Evolutionary conservation across 441 rosid species (phyloP).

Genomic region (Macaranga tanarius): DNA sequence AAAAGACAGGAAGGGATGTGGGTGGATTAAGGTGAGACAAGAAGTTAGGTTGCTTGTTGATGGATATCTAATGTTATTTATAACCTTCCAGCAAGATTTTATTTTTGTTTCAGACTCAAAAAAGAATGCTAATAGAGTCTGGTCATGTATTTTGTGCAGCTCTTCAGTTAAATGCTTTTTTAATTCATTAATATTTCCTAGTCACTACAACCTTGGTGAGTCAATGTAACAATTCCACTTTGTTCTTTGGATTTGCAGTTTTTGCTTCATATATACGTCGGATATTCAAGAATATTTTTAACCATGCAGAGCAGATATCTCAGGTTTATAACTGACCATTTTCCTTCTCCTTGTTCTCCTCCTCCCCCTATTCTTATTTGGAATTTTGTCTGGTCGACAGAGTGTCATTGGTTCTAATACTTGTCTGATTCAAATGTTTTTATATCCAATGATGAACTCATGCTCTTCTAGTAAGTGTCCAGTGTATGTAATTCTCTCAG

Average conservation of each 20-base stretch:
- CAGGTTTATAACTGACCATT: constrained; percentile 48
- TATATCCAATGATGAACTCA: neutral
- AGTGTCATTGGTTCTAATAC: neutral
- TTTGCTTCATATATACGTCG: constrained; percentile 74
- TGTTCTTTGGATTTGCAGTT: constrained; percentile 45
- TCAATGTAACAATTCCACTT: constrained; percentile 1
- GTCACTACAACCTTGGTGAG: neutral
- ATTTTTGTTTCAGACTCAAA: neutral
- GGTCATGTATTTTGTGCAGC: neutral
- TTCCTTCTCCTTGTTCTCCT: neutral
- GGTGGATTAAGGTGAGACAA: neutral
- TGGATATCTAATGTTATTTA: neutral
- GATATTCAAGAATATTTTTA: constrained; percentile 85
- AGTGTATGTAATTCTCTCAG: neutral
- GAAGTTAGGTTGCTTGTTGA: neutral
- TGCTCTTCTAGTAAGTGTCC: neutral
- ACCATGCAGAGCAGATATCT: constrained; percentile 90
- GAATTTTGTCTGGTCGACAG: neutral
- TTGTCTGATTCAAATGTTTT: neutral
- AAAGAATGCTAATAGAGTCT: neutral
- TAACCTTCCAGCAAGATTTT: neutral
- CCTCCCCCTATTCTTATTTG: neutral
- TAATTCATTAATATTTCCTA: neutral
- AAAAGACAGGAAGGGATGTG: neutral
- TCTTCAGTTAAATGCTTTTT: neutral